Conservation (phyloP, 2,329 filamentous ascomycete genomes). For the Alternaria metachromatica region DNA sequence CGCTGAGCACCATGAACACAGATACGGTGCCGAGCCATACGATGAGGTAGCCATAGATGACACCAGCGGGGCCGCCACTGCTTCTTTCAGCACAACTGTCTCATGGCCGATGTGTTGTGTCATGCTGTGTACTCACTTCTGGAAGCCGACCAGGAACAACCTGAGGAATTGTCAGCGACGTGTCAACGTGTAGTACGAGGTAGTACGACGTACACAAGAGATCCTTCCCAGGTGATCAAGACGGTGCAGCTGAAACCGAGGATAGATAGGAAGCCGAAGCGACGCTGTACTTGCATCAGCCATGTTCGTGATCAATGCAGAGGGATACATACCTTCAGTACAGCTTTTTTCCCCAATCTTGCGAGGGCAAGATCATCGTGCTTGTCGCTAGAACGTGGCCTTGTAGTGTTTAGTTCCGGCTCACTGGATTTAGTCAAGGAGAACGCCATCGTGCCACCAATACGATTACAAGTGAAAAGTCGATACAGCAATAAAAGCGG, state of each 20-base stretch:
- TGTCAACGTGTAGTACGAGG: background rate
- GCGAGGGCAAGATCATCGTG: conserved; percentile 29
- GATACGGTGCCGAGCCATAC: conserved; percentile 40
- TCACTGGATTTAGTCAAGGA: conserved; percentile 15
- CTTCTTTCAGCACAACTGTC: background rate
- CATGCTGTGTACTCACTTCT: conserved; percentile 22
- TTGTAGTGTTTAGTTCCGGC: conserved; percentile 17
- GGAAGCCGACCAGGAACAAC: conserved; percentile 22
- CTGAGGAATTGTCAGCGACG: conserved; percentile 16
- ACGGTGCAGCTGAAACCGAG: conserved; percentile 38
- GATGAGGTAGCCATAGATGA: conserved; percentile 40
- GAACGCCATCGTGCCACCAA: conserved; percentile 15
- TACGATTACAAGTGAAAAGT: background rate
- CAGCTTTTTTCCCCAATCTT: conserved; percentile 31
- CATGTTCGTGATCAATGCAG: background rate
- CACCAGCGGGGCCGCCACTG: conserved; percentile 40
- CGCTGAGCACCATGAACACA: conserved; percentile 34
- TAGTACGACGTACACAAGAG: conserved; percentile 25
- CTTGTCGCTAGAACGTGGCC: conserved; percentile 11
- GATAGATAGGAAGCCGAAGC: conserved; percentile 36
- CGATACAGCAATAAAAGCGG: background rate
- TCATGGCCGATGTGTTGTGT: background rate
- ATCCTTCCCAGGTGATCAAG: conserved; percentile 39
- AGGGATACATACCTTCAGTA: conserved; percentile 23
- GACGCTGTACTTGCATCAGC: conserved; percentile 20